Base-by-base conservation (phyloP, 176 grass and related monocot species). In the Oryza rufipogon region DNA sequence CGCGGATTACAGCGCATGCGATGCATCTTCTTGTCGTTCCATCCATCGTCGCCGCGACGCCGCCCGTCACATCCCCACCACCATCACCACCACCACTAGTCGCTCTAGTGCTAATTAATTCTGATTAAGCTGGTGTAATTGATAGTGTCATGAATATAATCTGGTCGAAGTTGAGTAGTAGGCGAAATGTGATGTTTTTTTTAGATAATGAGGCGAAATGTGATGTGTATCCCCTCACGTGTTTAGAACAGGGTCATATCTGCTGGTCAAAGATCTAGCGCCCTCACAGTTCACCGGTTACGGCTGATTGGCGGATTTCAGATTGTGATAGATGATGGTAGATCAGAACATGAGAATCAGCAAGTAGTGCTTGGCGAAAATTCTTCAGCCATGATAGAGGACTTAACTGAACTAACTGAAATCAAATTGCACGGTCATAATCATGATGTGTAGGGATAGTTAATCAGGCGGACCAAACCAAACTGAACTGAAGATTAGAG, bases 31-130 rank as follows among this genome's bases (percentile, higher is more conserved):
- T 73, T 82, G 33, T 28, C 79, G 33, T 56, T 54, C 20, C 32
- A 12, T 65, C 39, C 39, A 44, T 46, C 33, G 34, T 12, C 68
- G 17, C 9, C 22, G 39, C 39, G 49, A 11, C 30, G 30, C 17
- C 54, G 17, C 11, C 65, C 45, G 45, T 80, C 78, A 52, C 65
- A 54, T 80, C 78, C 44, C 42, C 42, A 44, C 42, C 41, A 58
- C 16, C 52, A 56, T 16, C 15, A 56, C 52, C 32, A 33, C 25
- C 25, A 26, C 26, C 26, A 32, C 30, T 32, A 32, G 30, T 52
- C 15, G 17, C 4, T 52, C 13, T n/a, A 58, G 6, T 56, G 16
- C 16, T 58, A 58, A 9, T 9, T 52, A 52, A 58, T 58, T 20
- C 19, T n/a, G 19, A 20, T 58, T 20, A 58, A 58, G 19, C 5